Evolutionary conservation across 1,284 basidiomycete genomes (phyloP), one percentile per base, ranked within the genome.

Genomic region (Tausonia pullulans): DNA sequence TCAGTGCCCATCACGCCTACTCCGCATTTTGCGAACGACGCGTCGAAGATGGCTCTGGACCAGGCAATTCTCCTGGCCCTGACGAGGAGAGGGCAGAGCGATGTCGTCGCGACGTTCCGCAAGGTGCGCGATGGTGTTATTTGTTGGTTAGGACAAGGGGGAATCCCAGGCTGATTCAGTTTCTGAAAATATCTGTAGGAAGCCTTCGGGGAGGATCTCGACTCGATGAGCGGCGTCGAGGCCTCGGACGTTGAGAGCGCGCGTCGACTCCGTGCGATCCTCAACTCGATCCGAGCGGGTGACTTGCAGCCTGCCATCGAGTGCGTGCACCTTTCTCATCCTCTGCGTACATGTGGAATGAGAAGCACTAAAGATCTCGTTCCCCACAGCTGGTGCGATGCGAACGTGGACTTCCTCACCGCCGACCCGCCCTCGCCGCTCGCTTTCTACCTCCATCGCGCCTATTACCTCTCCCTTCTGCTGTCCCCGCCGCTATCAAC

Each of bases 391-490:
- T 27, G 27, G 27, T 27, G 27, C 27, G 27, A 27, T 2, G 27
- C 27, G 27, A 27, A 27, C 27, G 27, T 27, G 27, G 27, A 27
- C 27, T 27, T 78, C 79, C 48, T 76, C 80, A 1, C 84, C 87
- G 11, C 82, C 82, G 16, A 44, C 0, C 74, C 76, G 58, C 72
- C 75, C 4, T 93, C 90, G 0, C 81, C 87, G 0, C 80, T 96
- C 8, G 87, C 90, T 68, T 96, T 93, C 74, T 79, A 87, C 72
- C 82, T 95, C 16, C 90, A 95, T 72, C 87, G 90, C 41, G 89
- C 88, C 11, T 84, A 89, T 71, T 93, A 88, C 74, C 82, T 93
- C 60, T 83, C 83, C 5, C 78, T 91, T 3, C 80, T 90, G 11
- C 78, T 87, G 40, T 56, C 60, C 3, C 41, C 57, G 54, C 39